Conservation (phyloP, 2,329 filamentous ascomycete genomes). For the Cladosporium sp. region DNA sequence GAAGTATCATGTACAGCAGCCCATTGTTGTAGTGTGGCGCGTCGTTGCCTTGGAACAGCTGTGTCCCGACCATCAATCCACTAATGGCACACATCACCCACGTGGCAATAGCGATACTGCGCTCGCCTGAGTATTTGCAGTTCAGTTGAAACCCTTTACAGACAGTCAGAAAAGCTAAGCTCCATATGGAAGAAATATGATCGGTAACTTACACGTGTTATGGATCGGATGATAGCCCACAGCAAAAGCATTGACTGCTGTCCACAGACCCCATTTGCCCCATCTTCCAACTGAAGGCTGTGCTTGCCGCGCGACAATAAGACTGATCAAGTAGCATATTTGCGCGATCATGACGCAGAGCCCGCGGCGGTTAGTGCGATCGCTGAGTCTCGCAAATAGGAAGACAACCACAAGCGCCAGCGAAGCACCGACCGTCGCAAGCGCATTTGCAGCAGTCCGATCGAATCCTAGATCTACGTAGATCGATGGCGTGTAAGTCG, state of each 20-base stretch:
- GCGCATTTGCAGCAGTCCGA: slow-evolving; percentile 44
- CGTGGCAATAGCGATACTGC: slow-evolving; percentile 31
- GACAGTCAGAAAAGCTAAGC: not conserved
- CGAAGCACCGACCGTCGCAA: slow-evolving; percentile 40
- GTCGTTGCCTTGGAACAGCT: slow-evolving; percentile 45
- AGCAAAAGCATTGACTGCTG: slow-evolving; percentile 47
- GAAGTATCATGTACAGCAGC: slow-evolving; percentile 3
- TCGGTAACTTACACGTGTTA: slow-evolving; percentile 42
- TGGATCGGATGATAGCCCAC: slow-evolving; percentile 53
- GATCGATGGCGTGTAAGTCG: slow-evolving; percentile 49
- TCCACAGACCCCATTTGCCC: slow-evolving; percentile 51
- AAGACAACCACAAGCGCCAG: slow-evolving; percentile 47
- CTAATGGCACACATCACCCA: slow-evolving; percentile 51
- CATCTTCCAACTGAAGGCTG: slow-evolving; percentile 46
- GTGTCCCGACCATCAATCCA: slow-evolving; percentile 50
- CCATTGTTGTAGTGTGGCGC: slow-evolving; percentile 33
- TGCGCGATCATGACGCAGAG: slow-evolving; percentile 43
- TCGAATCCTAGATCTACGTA: slow-evolving; percentile 39
- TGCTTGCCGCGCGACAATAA: slow-evolving; percentile 39
- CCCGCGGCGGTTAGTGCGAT: slow-evolving; percentile 44
- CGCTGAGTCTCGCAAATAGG: slow-evolving; percentile 47
- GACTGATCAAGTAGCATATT: slow-evolving; percentile 41
- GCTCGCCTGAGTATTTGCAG: not conserved
- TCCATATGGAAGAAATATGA: slow-evolving; percentile 29
- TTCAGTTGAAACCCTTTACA: not conserved